These are phyloP conservation scores for Brettanomyces nanus DNA, from an alignment of 805 yeast species.

Conservation along the genomic window DNA sequence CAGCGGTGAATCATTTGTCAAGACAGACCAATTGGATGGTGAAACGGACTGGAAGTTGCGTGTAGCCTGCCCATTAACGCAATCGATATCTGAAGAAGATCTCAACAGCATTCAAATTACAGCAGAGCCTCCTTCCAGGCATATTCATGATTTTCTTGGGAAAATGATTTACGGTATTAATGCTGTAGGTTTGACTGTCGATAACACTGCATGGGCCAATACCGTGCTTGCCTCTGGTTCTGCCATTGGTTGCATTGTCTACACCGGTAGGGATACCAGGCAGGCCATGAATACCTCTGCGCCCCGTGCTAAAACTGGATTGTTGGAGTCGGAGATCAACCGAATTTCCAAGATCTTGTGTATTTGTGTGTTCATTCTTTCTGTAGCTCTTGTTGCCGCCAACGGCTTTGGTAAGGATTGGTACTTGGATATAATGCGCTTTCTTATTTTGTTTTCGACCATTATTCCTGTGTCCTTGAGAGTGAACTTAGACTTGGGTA, in stretches of 20 bases:
- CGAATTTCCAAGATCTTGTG: slow-evolving; percentile 81
- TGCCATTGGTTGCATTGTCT: slow-evolving; percentile 79
- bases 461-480: slow-evolving; percentile 94
- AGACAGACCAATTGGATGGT: slow-evolving; percentile 97
- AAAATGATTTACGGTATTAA: slow-evolving; percentile 52
- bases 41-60: slow-evolving; percentile 98
- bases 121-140: slow-evolving; percentile 76
- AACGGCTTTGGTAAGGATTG: slow-evolving; percentile 65
- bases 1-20: slow-evolving; percentile 83
- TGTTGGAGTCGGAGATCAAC: slow-evolving; percentile 87
- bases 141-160: slow-evolving; percentile 78
- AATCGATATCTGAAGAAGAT: slow-evolving; percentile 30
- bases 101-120: slow-evolving; percentile 48
- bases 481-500: slow-evolving; percentile 91
- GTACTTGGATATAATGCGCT: slow-evolving; percentile 89
- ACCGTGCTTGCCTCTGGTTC: slow-evolving; percentile 94
- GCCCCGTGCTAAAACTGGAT: slow-evolving; percentile 81
- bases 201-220: slow-evolving; percentile 96
- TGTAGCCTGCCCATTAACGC: slow-evolving; percentile 69
- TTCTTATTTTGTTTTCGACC: slow-evolving; percentile 84
- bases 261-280: slow-evolving; percentile 90
- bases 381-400: slow-evolving; percentile 68
- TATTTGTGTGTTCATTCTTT: slow-evolving; percentile 71
- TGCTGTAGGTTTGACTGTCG: slow-evolving; percentile 64
- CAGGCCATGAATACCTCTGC: slow-evolving; percentile 90